Evolutionary conservation across 2,329 filamentous ascomycete genomes (phyloP).

Genomic region (Trichoderma sp.): DNA sequence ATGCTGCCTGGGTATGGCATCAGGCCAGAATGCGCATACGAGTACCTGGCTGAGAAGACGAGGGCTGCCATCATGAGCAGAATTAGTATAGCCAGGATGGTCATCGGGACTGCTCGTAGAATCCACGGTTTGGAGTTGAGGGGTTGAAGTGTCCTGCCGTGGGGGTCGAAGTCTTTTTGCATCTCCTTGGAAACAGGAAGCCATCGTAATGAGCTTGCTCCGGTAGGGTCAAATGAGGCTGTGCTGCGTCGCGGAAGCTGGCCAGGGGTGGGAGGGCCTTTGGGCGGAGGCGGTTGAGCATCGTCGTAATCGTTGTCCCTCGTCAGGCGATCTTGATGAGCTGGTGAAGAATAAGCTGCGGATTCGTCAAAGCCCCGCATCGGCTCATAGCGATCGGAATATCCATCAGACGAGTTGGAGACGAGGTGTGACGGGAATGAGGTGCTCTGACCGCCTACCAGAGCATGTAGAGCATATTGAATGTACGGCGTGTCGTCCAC

Average conservation of each 20-base stretch:
- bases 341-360: slow-evolving; percentile 15
- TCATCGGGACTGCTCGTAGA: slow-evolving; percentile 67
- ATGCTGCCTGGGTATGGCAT: slow-evolving; percentile 66
- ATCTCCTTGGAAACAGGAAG: slow-evolving; percentile 42
- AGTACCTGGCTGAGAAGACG: slow-evolving; percentile 72
- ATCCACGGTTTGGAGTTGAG: slow-evolving; percentile 73
- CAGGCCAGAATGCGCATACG: slow-evolving; percentile 63
- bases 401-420: slow-evolving; percentile 43
- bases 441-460: slow-evolving; percentile 73
- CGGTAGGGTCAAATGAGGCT: slow-evolving; percentile 21
- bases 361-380: slow-evolving; percentile 31
- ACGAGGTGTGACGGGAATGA: slow-evolving; percentile 56
- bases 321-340: background rate
- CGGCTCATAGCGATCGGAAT: slow-evolving; percentile 38
- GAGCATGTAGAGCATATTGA: slow-evolving; percentile 83
- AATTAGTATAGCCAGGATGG: slow-evolving; percentile 61
- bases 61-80: slow-evolving; percentile 72
- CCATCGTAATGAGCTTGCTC: slow-evolving; percentile 33
- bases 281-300: background rate
- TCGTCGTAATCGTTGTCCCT: background rate
- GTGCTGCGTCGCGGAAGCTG: slow-evolving; percentile 17
- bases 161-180: slow-evolving; percentile 44
- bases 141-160: slow-evolving; percentile 46
- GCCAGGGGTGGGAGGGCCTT: background rate
- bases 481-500: slow-evolving; percentile 87